Base-by-base conservation (phyloP, 1,284 basidiomycete genomes). In the Sporisorium reilianum region DNA sequence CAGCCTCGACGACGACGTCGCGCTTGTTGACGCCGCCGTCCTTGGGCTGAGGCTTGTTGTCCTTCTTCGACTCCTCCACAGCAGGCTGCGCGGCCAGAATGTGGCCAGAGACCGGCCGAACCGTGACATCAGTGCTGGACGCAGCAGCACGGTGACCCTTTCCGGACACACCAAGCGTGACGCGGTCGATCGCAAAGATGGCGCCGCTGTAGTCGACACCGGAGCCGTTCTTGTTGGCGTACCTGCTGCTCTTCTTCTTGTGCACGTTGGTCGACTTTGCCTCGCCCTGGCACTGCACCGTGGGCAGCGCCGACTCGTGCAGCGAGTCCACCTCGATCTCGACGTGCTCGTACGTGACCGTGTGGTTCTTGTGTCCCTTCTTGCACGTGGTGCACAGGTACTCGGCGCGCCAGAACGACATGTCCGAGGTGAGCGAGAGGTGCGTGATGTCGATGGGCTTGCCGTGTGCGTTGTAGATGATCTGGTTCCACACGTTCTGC, bases 371-470 rank as follows among this genome's bases (percentile, higher is more conserved):
- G 26, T 63, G 55, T 11, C 63, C 69, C 3, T 38, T n/a, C 18
- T 48, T 32, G 56, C 69, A 66, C 10, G 51, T 28, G 32, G 56
- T 56, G 41, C 69, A 72, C 55, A 42, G 48, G 56, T 66, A 72
- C 56, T 72, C 64, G 42, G 69, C 69, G 14, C 63, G 58, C 59
- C 59, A 72, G 49, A 66, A 59, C 10, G 55, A 52, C 69, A 72
- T 72, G 25, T 63, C 32, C 9, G 44, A 28, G 2, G 59, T 53
- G 20, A 72, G 41, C 18, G 41, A 38, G 12, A 72, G 51, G 20
- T 63, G 63, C 3, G 63, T 66, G 2, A 56, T 22, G 48, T 72
- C 69, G 41, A 66, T 52, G 8, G 51, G 50, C 20, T 55, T 36
- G 36, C 53, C 53, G 26, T 63, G 34, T 4, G 38, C 18, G 55